Evolutionary conservation across 176 grass and related monocot genomes (phyloP).

Genomic region (Oryza coarctata): DNA sequence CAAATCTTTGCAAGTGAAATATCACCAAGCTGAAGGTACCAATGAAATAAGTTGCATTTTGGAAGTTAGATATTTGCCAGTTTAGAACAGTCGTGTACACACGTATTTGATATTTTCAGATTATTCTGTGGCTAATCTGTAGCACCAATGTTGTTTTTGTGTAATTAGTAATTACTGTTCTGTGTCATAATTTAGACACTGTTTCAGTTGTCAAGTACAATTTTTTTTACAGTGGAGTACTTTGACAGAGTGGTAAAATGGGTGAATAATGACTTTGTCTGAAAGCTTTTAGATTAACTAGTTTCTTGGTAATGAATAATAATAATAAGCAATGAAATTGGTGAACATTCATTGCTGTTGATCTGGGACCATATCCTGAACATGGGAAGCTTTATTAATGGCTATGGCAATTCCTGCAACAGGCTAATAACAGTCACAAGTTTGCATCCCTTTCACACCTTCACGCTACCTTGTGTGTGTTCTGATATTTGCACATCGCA

Average conservation of each 20-base stretch:
- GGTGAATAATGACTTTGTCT: neutral
- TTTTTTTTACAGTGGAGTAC: neutral
- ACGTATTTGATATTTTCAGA: slow-evolving; percentile 30
- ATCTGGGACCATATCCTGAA: slow-evolving; percentile 19
- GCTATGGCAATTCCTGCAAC: neutral
- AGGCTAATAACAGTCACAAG: neutral
- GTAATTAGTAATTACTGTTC: slow-evolving; percentile 17
- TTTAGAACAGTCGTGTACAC: neutral
- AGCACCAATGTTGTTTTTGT: neutral
- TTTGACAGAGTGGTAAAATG: slow-evolving; percentile 17
- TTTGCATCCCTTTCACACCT: slow-evolving; percentile 31
- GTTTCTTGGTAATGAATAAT: slow-evolving; percentile 26
- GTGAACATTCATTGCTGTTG: slow-evolving; percentile 4
- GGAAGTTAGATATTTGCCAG: slow-evolving; percentile 1
- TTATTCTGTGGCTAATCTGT: neutral
- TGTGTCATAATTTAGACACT: slow-evolving; percentile 18
- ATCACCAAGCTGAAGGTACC: neutral
- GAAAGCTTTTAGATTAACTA: slow-evolving; percentile 16
- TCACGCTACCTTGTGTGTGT: slow-evolving; percentile 3
- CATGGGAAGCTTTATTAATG: slow-evolving; percentile 2
- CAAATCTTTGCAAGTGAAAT: neutral
- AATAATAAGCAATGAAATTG: slow-evolving; percentile 3
- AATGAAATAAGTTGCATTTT: neutral
- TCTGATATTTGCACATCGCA: neutral
- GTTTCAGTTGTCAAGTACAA: slow-evolving; percentile 1